Evolutionary conservation across 2,329 filamentous ascomycete genomes (phyloP), one percentile per base, ranked within the genome.

Genomic region (Pyrenophora graminea): DNA sequence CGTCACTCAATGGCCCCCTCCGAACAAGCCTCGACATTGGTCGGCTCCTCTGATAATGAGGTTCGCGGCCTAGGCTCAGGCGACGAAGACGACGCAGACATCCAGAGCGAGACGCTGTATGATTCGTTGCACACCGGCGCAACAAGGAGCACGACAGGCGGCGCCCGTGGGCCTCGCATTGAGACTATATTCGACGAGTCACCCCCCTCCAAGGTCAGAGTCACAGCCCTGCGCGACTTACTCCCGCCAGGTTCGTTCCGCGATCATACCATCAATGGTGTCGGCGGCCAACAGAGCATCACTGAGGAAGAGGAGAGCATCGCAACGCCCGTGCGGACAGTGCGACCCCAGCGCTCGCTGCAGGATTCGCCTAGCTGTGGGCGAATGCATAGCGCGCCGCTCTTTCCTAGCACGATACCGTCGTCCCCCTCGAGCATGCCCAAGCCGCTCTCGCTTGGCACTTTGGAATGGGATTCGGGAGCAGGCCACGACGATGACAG

Each of bases 111-210:
- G 63, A 89, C 85, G 15, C 80, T 88, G 48, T 91, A 85, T 71
- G 89, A 92, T 75, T 91, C 89, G 25, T 74, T 91, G 60, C 85
- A 87, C 45, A 91, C 89, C 13, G 80, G 82, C 53, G 86, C 82
- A 33, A 90, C 88, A 8, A 81, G 82, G 55, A 87, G 85, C 55
- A 80, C 82, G 46, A 83, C 85, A 47, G 62, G 63, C 53, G 83
- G 84, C 30, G 81, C 85, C 39, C 85, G 90, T 67, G 88, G 87
- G 23, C 87, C 88, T 13, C 77, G 80, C 41, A 85, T 91, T 42
- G 88, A 91, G 66, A 89, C 85, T 19, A 89, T 91, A 78, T 92
- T 91, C 71, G 88, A 92, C 72, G 89, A 92, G 62, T 90, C 88
- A 12, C 87, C 86, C 31, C 64, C 72, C 39, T 71, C 68, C 39